These are phyloP conservation scores for Rhizophagus clarus DNA, from an alignment of 192 early-diverging fungal genomes.

Conservation along the genomic window DNA sequence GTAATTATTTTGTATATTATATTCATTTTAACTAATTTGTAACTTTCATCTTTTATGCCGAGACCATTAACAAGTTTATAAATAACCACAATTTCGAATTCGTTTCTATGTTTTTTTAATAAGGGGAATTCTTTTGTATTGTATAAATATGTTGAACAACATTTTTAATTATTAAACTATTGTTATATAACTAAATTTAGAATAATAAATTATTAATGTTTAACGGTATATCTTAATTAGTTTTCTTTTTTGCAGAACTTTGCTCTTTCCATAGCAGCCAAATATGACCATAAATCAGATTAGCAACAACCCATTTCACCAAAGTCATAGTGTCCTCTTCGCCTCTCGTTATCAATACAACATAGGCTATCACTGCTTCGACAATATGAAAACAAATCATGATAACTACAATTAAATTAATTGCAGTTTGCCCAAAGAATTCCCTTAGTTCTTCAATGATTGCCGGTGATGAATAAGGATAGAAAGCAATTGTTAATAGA, in stretches of 20 bases:
- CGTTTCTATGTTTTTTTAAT: background rate
- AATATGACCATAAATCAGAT: constrained; percentile 33
- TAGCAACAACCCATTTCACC: constrained; percentile 38
- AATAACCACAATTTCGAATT: too few relatives aligned
- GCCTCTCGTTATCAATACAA: constrained; percentile 32
- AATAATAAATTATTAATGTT: too few relatives aligned
- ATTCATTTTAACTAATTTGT: background rate
- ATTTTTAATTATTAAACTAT: background rate
- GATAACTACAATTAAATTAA: background rate
- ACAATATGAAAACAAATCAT: constrained; percentile 29
- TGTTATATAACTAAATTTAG: too few relatives aligned
- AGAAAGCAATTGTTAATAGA: constrained; percentile 15
- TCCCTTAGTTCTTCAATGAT: constrained; percentile 9
- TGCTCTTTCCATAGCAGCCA: background rate
- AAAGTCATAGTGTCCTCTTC: constrained; percentile 36
- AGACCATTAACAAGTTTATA: too few relatives aligned
- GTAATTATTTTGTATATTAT: background rate
- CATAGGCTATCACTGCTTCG: constrained; percentile 31
- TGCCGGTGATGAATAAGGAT: constrained; percentile 1
- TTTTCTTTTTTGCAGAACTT: background rate
- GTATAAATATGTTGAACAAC: background rate
- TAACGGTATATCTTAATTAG: background rate
- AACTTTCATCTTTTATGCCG: background rate
- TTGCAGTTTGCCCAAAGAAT: background rate
- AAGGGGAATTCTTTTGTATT: background rate